Conservation (phyloP, 2,329 filamentous ascomycete genomes). For the Alternaria novae-zelandiae region DNA sequence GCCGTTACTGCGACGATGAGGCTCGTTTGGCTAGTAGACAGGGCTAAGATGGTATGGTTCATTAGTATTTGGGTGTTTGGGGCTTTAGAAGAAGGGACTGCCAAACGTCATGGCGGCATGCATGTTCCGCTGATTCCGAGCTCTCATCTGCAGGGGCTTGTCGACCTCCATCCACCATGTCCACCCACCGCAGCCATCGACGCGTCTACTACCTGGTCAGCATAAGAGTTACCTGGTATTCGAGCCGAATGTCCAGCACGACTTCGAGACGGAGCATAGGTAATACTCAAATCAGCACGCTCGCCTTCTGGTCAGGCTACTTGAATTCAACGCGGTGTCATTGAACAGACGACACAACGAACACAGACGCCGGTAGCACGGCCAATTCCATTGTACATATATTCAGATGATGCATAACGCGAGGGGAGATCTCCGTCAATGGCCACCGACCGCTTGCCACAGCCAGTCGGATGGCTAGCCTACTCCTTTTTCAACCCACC, state of each 20-base stretch:
- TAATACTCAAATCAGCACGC: background rate
- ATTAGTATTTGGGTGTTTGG: background rate
- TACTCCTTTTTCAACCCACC: background rate
- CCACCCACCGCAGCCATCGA: background rate
- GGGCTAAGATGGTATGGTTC: background rate
- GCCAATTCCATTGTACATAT: background rate
- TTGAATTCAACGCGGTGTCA: background rate
- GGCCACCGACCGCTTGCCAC: background rate
- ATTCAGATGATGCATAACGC: background rate
- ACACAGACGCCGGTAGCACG: background rate
- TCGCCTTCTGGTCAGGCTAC: background rate
- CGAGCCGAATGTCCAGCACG: background rate
- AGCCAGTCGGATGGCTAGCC: background rate
- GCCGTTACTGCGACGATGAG: background rate
- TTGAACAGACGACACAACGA: background rate
- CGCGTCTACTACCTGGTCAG: background rate
- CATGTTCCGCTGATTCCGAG: slow-evolving; percentile 7
- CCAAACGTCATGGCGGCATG: slow-evolving; percentile 5
- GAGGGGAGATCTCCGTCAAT: background rate
- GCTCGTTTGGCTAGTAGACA: background rate
- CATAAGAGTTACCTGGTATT: background rate
- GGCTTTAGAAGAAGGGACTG: background rate
- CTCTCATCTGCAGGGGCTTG: background rate
- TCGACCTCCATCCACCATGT: background rate
- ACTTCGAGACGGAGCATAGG: background rate